Percentiles rank a stretch among this genome's conserved stretches.
These are phyloP conservation scores for Botrytis elliptica DNA, from an alignment of 2,329 filamentous ascomycete species.

Conservation along the genomic window DNA sequence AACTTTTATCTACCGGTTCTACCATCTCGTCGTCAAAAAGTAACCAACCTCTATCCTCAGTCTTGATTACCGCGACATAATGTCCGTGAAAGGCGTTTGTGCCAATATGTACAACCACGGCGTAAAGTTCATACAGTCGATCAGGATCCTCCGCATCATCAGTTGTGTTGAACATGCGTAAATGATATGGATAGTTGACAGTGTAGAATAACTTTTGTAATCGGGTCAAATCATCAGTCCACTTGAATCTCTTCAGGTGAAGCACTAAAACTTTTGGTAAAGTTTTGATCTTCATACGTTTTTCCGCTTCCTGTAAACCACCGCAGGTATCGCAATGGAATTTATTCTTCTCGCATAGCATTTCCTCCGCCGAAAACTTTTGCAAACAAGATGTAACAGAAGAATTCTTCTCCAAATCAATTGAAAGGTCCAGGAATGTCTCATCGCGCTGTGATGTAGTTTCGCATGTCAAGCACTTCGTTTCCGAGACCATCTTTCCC, in stretches of 20 bases:
- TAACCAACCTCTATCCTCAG: constrained; percentile 91
- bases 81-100: constrained; percentile 96
- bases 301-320: constrained; percentile 94
- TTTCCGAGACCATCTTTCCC: constrained; percentile 91
- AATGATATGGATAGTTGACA: constrained; percentile 94
- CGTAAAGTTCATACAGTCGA: constrained; percentile 92
- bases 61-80: constrained; percentile 97
- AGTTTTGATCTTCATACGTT: constrained; percentile 98
- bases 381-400: constrained; percentile 93
- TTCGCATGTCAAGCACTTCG: constrained; percentile 93
- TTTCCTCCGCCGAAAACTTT: constrained; percentile 97
- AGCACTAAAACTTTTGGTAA: constrained; percentile 87
- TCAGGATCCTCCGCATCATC: constrained; percentile 95
- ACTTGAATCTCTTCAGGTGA: constrained; percentile 97
- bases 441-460: constrained; percentile 94
- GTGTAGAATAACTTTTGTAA: constrained; percentile 96
- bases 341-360: constrained; percentile 97
- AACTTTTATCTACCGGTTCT: constrained; percentile 94
- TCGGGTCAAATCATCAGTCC: constrained; percentile 90
- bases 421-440: constrained; percentile 91
- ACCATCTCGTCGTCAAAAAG: constrained; percentile 98
- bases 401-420: constrained; percentile 91
- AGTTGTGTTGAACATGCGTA: constrained; percentile 80
- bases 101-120: constrained; percentile 95
- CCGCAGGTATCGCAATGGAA: constrained; percentile 98